Base-by-base conservation (phyloP, 768 basidiomycete genomes). In the Termitomyces sp. region DNA sequence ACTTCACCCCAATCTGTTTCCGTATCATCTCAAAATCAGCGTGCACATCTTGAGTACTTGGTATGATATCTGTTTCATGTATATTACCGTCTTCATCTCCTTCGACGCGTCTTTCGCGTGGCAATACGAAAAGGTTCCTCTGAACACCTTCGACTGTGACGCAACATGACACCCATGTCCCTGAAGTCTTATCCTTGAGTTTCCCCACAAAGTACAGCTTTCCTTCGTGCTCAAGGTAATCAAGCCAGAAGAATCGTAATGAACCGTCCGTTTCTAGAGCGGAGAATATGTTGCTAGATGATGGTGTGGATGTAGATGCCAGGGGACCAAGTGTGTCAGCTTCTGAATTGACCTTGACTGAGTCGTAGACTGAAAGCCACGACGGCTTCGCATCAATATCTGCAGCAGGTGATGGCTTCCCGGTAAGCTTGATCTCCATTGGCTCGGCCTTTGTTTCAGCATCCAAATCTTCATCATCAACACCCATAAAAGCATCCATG, bases 181-280 rank as follows among this genome's bases (percentile, higher is more conserved):
- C 77, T 3, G 83, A 80, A 5, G 76, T 72, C 71, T 87, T 88
- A 72, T 95, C 93, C 63, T 88, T 84, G 43, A 94, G 81, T 72
- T 98, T 98, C 7, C 97, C 97, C 44, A 92, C 83, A 61, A 99
- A 88, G 68, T 92, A 88, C 4, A 99, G 76, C 58, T 82, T 84
- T 16, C 94, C 96, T 16, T 89, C 83, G 48, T 83, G 80, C 68
- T 98, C 94, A 34, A 95, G 83, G 65, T 93, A 93, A 67, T 99
- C 97, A 22, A 98, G 77, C 97, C 97, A 99, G 76, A 88, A 99
- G 77, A 99, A 94, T 27, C 82, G 82, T 14, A 98, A 74, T 3
- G 86, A 89, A 1, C 92, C 94, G 61, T 97, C 93, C 4, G 82
- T 73, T 66, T 98, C 92, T 2, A 94, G 78, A 0, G 87, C 87